A percentile compares a stretch with the other conserved stretches of the same genome.
These are phyloP conservation scores for Candolleomyces eurysporus DNA, from an alignment of 768 basidiomycete genomes.

Conservation along the genomic window DNA sequence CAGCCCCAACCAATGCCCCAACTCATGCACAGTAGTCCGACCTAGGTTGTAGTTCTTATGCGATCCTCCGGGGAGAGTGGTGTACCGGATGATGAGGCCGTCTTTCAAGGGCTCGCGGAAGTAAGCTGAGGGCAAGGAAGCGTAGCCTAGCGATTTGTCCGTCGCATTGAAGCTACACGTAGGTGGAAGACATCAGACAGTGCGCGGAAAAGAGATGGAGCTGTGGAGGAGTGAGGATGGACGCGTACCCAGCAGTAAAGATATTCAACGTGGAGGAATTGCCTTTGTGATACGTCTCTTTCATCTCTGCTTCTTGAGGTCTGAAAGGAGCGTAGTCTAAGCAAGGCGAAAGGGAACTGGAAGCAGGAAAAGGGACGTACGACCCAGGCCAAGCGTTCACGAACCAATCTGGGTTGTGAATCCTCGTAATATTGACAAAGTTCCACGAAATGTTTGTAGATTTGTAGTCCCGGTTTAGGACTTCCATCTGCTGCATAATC, in stretches of 20 bases:
- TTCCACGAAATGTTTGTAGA: slow-evolving; percentile 33
- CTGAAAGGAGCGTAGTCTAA: slow-evolving; percentile 14
- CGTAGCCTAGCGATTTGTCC: slow-evolving; percentile 39
- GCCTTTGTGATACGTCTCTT: slow-evolving; percentile 36
- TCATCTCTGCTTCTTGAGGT: slow-evolving; percentile 32
- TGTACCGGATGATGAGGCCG: slow-evolving; percentile 40
- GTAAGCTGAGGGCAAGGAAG: slow-evolving; percentile 47
- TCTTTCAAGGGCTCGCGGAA: slow-evolving; percentile 34
- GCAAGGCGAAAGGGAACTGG: neutral
- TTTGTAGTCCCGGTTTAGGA: slow-evolving; percentile 40
- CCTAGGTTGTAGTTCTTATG: slow-evolving; percentile 41
- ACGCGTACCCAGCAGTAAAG: slow-evolving; percentile 32
- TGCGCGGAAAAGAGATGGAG: neutral
- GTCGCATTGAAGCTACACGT: slow-evolving; percentile 19
- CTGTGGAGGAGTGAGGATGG: neutral
- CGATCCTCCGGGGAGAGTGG: slow-evolving; percentile 39
- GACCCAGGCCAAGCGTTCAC: slow-evolving; percentile 28
- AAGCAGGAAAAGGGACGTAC: slow-evolving; percentile 13
- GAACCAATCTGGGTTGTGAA: slow-evolving; percentile 44
- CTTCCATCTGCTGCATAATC: slow-evolving; percentile 37
- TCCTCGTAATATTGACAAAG: slow-evolving; percentile 33
- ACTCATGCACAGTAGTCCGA: slow-evolving; percentile 47
- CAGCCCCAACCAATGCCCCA: slow-evolving; percentile 49
- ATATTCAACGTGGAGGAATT: slow-evolving; percentile 34
- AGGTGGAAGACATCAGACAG: slow-evolving; percentile 11